phyloP scores from a whole-genome alignment of 208 protist species.

The Zelonia costaricensis region DNA sequence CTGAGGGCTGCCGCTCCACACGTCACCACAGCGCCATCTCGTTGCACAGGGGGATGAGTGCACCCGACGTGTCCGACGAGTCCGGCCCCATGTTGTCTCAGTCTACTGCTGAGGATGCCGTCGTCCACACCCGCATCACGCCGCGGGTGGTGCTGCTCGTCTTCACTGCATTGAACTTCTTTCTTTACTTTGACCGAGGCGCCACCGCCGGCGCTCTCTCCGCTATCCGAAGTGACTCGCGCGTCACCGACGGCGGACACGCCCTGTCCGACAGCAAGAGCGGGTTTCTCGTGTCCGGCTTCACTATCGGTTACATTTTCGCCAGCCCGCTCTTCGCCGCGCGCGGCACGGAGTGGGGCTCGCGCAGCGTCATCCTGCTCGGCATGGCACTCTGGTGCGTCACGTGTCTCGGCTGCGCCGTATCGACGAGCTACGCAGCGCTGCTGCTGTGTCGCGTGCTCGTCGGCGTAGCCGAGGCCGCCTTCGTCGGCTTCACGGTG shows the following conservation, averaged over 20 bases:
- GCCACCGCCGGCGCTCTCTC: conserved; percentile 50
- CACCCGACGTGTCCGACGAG: not conserved
- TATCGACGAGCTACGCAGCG: conserved; percentile 47
- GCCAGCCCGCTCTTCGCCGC: conserved; percentile 68
- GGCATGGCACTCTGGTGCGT: conserved; percentile 69
- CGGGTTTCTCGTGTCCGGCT: conserved; percentile 70
- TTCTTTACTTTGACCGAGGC: conserved; percentile 87
- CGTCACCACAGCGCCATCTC: no score
- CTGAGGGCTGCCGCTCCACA: no score
- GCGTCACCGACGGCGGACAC: conserved; percentile 11
- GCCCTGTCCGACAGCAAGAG: conserved; percentile 47
- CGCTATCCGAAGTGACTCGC: conserved; percentile 38
- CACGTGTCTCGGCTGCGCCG: conserved; percentile 44
- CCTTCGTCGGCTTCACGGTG: conserved; percentile 77
- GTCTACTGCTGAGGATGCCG: not conserved
- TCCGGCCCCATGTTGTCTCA: not conserved
- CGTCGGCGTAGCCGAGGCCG: conserved; percentile 82
- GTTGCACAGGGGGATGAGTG: no score
- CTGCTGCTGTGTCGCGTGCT: conserved; percentile 58
- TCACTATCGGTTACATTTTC: conserved; percentile 83
- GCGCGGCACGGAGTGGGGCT: conserved; percentile 32
- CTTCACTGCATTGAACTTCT: conserved; percentile 75
- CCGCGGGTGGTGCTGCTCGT: conserved; percentile 35
- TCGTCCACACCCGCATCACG: not conserved
- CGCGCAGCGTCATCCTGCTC: conserved; percentile 46